Base-by-base conservation (phyloP, 2,329 filamentous ascomycete species). In the Cadophora sp. region DNA sequence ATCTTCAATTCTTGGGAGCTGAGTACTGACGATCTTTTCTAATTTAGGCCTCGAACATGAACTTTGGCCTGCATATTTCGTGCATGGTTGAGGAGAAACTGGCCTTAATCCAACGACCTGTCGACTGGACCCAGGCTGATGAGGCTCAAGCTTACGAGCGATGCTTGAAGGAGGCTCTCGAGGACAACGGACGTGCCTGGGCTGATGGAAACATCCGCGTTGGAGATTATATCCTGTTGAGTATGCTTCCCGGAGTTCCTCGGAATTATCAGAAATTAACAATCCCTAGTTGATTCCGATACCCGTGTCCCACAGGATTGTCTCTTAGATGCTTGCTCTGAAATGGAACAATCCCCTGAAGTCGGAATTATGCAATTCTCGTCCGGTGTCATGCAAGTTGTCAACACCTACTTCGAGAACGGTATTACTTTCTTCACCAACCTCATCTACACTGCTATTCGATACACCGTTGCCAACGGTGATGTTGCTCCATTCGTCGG, bases 161-260 rank as follows among this genome's bases (percentile, higher is more conserved):
- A 74, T 84, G 87, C 68, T 84, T 94, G 51, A 85, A 87, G 72
- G 86, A 91, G 68, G 86, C 91, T 22, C 83, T 94, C 46, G 85
- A 89, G 58, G 87, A 89, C 60, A 84, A 92, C 66, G 88, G 89
- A 22, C 87, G 90, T 31, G 91, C 91, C 31, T 92, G 91, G 91
- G 92, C 92, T 22, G 92, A 93, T 76, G 93, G 93, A 70, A 94
- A 96, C 79, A 91, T 97, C 73, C 92, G 93, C 62, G 83, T 97
- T 26, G 93, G 93, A 66, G 93, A 97, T 80, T 94, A 94, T 79
- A 92, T 94, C 68, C 82, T 92, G 37, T 81, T 94, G 68, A 91
- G 79, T 80, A 76, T 71, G 78, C 73, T 22, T 53, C 24, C n/a
- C 16, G 5, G 12, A 9, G 19, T 27, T 43, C 16, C 19, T 22